Conservation (phyloP, 257 asterid genomes). For the Voacanga thouarsii region DNA sequence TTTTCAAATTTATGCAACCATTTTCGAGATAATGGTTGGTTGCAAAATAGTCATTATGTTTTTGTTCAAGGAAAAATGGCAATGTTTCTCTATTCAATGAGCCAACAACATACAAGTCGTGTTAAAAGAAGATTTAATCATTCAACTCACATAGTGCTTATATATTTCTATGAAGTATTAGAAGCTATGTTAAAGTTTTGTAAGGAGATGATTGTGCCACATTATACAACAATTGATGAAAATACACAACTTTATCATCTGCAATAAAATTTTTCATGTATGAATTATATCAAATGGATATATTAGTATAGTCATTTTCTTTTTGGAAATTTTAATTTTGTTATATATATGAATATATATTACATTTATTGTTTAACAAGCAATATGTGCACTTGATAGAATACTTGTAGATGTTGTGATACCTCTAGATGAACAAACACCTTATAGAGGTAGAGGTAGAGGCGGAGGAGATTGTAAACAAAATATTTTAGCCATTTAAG, state of each 20-base stretch:
- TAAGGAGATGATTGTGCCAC: neutral
- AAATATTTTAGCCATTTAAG: neutral
- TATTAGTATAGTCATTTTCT: no score
- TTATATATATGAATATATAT: no score
- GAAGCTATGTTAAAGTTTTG: neutral
- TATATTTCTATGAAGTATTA: neutral
- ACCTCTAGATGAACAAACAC: neutral
- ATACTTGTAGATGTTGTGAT: neutral
- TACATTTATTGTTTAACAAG: no score
- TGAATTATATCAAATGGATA: no score
- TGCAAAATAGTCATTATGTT: neutral
- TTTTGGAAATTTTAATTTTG: no score
- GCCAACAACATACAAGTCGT: neutral
- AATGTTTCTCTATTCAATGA: neutral
- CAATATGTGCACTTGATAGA: constrained; percentile 7
- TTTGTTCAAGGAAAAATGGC: neutral
- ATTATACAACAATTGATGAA: neutral
- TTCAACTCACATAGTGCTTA: neutral
- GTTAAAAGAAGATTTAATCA: neutral
- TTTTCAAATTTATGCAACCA: no score
- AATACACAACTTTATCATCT: no score
- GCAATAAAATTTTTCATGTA: neutral
- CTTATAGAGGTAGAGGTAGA: neutral
- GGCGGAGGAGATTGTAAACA: neutral
- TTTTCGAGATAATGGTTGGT: no score